Evolutionary conservation across 768 basidiomycete genomes (phyloP).

Genomic region (Mycena capillaripes): DNA sequence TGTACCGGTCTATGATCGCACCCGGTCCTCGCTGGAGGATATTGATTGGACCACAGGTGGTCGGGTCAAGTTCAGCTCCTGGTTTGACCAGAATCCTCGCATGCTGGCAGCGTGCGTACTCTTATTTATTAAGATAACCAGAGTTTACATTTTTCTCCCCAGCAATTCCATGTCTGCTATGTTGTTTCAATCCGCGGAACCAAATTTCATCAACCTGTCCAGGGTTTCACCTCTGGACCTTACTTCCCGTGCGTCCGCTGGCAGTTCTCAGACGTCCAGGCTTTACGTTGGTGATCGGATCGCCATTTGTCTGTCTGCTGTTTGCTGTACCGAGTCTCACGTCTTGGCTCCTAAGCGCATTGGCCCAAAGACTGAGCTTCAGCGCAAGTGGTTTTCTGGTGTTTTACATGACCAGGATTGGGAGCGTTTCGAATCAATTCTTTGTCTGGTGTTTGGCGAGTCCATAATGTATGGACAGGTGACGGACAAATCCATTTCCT

Average conservation of each 20-base stretch:
- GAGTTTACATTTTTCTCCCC: too few species aligned
- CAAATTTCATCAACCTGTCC: too few species aligned
- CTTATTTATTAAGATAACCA: too few species aligned
- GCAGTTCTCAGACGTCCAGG: too few species aligned
- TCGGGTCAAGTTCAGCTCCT: too few species aligned
- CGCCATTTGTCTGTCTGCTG: neutral
- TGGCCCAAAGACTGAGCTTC: neutral
- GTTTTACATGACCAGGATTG: conserved; percentile 8
- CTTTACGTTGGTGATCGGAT: too few species aligned
- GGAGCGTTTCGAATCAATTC: neutral
- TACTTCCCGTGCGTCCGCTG: too few species aligned
- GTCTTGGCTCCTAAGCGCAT: neutral
- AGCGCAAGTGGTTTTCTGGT: neutral
- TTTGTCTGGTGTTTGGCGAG: neutral
- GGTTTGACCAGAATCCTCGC: too few species aligned
- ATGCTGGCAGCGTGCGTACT: too few species aligned
- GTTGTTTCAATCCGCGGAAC: too few species aligned
- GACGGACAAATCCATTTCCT: neutral
- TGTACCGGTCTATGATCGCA: neutral
- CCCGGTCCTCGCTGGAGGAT: neutral
- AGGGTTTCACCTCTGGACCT: too few species aligned
- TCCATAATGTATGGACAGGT: neutral
- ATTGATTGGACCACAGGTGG: neutral
- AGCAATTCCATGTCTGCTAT: too few species aligned
- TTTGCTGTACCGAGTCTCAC: neutral